Conservation (phyloP, 345 rosid species). For the Odontarrhena argentea region DNA sequence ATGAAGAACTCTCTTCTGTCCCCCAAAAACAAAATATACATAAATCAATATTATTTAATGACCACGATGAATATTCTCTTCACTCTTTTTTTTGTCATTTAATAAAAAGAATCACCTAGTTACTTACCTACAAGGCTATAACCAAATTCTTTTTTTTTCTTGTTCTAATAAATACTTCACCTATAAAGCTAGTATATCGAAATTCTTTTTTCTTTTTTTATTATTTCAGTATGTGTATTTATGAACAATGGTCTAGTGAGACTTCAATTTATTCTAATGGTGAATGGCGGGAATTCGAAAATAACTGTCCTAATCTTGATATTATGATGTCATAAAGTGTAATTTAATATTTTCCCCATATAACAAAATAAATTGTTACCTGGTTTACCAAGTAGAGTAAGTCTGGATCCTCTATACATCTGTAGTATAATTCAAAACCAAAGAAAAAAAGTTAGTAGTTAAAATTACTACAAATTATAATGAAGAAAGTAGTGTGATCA, state of each 20-base stretch:
- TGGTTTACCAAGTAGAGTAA: conserved; percentile 29
- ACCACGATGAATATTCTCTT: conserved; percentile 42
- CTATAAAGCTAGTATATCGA: too few species aligned
- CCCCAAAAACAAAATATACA: too few species aligned
- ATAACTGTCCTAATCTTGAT: conserved; percentile 19
- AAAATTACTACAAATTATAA: background rate
- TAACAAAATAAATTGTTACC: conserved; percentile 18
- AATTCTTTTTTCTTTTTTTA: conserved; percentile 13
- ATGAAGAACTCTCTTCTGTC: conserved; percentile 40
- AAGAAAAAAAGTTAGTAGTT: background rate
- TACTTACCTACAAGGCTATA: conserved; percentile 24
- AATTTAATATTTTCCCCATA: background rate
- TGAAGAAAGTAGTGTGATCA: background rate
- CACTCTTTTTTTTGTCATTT: conserved; percentile 8
- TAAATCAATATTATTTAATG: background rate
- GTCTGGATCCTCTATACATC: conserved; percentile 46
- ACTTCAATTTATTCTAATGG: conserved; percentile 17
- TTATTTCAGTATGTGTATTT: conserved; percentile 20
- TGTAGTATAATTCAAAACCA: conserved; percentile 23
- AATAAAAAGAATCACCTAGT: conserved; percentile 30
- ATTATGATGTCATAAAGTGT: conserved; percentile 10
- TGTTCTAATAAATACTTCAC: conserved; percentile 4
- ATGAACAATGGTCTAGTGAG: conserved; percentile 22
- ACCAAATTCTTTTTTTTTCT: conserved; percentile 12
- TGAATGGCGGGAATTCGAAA: conserved; percentile 6